Evolutionary conservation across 768 basidiomycete species (phyloP).

Genomic region (Pleurotus giganteus): DNA sequence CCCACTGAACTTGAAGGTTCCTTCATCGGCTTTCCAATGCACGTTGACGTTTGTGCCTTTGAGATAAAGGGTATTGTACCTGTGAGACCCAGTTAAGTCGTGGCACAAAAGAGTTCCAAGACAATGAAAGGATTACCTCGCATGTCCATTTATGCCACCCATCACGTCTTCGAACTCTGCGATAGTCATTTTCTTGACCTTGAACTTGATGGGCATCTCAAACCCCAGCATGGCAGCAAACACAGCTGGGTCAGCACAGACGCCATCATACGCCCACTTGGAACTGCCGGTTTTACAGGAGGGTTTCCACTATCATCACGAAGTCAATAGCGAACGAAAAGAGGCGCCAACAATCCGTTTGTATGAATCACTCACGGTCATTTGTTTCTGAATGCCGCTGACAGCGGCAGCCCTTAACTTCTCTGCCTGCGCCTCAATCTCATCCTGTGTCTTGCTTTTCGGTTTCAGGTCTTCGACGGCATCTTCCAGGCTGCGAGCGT

Average conservation of each 20-base stretch:
- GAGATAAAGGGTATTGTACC: constrained; percentile 37
- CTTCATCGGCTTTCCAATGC: constrained; percentile 41
- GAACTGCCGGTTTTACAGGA: constrained; percentile 45
- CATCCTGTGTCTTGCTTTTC: constrained; percentile 32
- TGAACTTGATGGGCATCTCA: constrained; percentile 45
- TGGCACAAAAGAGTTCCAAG: background rate
- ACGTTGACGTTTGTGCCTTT: constrained; percentile 41
- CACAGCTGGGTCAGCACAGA: constrained; percentile 44
- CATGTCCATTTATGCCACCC: constrained; percentile 31
- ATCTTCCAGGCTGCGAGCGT: constrained; percentile 26
- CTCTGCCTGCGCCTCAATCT: constrained; percentile 40
- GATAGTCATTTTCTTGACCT: constrained; percentile 42
- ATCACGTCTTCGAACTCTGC: constrained; percentile 32
- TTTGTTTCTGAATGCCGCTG: constrained; percentile 52
- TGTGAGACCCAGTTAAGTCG: constrained; percentile 14
- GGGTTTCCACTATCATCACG: constrained; percentile 43
- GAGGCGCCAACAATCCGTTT: background rate
- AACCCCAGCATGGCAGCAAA: constrained; percentile 45
- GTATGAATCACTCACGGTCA: constrained; percentile 30
- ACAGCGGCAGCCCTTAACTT: constrained; percentile 42
- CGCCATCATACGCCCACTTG: constrained; percentile 51
- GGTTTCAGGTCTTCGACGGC: constrained; percentile 21
- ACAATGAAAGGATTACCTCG: constrained; percentile 31
- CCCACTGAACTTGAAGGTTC: constrained; percentile 59
- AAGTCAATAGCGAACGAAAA: constrained; percentile 7